Percentiles rank a stretch among this genome's conserved stretches.
These are phyloP conservation scores for Durotheca rogersii DNA, from an alignment of 495 filamentous ascomycete species.

Conservation along the genomic window DNA sequence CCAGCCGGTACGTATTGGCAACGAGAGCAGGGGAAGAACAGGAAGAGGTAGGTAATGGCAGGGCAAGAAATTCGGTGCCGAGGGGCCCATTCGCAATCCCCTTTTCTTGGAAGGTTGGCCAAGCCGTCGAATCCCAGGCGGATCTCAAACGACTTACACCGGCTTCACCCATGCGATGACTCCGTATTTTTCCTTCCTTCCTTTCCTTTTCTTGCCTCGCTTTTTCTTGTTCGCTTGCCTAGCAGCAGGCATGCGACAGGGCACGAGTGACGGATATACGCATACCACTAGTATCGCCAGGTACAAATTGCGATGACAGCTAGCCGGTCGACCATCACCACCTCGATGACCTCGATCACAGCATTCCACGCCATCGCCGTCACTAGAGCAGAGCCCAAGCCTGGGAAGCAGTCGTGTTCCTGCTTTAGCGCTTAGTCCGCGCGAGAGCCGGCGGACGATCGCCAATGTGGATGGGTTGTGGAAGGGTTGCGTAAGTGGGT, in stretches of 20 bases:
- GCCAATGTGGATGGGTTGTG: background rate
- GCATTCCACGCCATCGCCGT: conserved; percentile 30
- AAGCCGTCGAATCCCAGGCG: conserved; percentile 19
- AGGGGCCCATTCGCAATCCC: conserved; percentile 9
- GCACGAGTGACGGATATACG: no score
- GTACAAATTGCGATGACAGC: no score
- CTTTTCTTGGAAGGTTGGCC: conserved; percentile 19
- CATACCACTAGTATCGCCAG: no score
- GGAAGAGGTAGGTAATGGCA: background rate
- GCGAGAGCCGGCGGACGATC: conserved; percentile 12
- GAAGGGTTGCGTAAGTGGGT: no score
- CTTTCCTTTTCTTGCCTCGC: no score
- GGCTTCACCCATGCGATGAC: conserved; percentile 24
- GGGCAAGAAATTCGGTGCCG: background rate
- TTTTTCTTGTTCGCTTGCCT: no score
- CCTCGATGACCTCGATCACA: conserved; percentile 19
- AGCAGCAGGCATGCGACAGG: no score
- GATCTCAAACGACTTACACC: conserved; percentile 31
- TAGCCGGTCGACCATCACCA: conserved; percentile 22
- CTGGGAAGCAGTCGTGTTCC: conserved; percentile 26
- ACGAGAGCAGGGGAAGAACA: no score
- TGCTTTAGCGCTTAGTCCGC: conserved; percentile 26
- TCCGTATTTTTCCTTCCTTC: conserved; percentile 30
- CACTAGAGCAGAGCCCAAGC: conserved; percentile 7
- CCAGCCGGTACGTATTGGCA: no score